Percentiles rank a stretch among this genome's conserved stretches.
phyloP scores from a whole-genome alignment of 495 filamentous ascomycete species.

The Aspergillus conjunctus region DNA sequence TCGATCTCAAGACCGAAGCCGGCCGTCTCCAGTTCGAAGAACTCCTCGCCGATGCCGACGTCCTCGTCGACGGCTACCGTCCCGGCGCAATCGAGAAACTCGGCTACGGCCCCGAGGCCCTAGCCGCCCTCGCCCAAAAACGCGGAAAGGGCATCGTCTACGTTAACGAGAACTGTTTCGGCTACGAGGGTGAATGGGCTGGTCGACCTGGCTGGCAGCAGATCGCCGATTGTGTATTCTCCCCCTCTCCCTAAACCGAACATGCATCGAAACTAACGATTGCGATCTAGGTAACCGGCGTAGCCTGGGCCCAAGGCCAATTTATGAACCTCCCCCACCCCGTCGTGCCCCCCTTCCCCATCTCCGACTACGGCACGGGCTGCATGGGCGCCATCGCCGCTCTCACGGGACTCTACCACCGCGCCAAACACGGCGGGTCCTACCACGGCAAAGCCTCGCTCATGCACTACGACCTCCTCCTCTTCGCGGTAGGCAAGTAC shows the following conservation, averaged over 20 bases:
- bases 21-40: slow-evolving; percentile 59
- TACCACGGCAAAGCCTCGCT: slow-evolving; percentile 66
- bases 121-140: slow-evolving; percentile 52
- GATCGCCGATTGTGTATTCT: slow-evolving; percentile 56
- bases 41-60: slow-evolving; percentile 60
- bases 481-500: slow-evolving; percentile 65
- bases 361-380: slow-evolving; percentile 78
- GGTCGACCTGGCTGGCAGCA: slow-evolving; percentile 58
- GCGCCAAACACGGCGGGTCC: slow-evolving; percentile 63
- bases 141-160: slow-evolving; percentile 67
- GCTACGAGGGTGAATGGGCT: slow-evolving; percentile 53
- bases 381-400: slow-evolving; percentile 67
- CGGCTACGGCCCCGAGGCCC: slow-evolving; percentile 58
- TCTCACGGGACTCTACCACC: slow-evolving; percentile 61
- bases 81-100: slow-evolving; percentile 67
- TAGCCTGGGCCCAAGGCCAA: slow-evolving; percentile 73
- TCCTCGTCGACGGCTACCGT: slow-evolving; percentile 68
- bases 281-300: slow-evolving; percentile 53
- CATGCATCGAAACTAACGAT: slow-evolving; percentile 33
- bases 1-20: slow-evolving; percentile 59
- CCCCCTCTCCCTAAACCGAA: slow-evolving; percentile 37
- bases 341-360: slow-evolving; percentile 78
- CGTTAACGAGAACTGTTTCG: slow-evolving; percentile 75
- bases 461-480: slow-evolving; percentile 69
- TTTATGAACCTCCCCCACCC: slow-evolving; percentile 72